Base-by-base conservation (phyloP, 108 stramenopile species). In the Skeletonema grethae region DNA sequence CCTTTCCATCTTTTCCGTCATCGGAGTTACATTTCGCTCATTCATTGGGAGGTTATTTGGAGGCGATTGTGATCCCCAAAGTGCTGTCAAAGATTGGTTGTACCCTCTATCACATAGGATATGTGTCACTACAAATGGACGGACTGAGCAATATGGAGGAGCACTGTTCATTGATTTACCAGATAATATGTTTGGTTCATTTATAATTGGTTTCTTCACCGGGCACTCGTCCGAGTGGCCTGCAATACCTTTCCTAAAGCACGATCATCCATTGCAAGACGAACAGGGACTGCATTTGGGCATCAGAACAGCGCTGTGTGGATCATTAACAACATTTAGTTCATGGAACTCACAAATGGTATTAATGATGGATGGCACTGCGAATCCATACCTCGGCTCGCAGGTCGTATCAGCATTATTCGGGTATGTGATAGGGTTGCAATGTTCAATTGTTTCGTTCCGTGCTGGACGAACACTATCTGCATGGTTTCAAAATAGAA, bases 261-360 rank as follows among this genome's bases (percentile, higher is more conserved):
- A 70, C 13, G 69, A 88, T 59, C 89, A 93, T 73, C 85, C 88
- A 20, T 62, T 89, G 24, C 92, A 93, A 63, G 28, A 32, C 4
- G 63, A 85, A 24, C 56, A 73, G 6, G 79, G 83, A 10, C 61
- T 91, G 32, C 86, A 89, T 63, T 58, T 84, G 7, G 84, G 77
- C 5, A 59, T 94, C 2, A 75, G 39, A 9, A 86, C 79, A 15
- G 92, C 82, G 38, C 64, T 94, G 11, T 94, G 93, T 70, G 93
- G 93, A 15, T 82, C 83, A 25, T 34, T 94, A 24, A 94, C 93
- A 18, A 90, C 89, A 12, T 89, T 90, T 72, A 82, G 88, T 1
- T 86, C 86, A n/a, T 93, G 89, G 89, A 90, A 94, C 66, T 63
- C 87, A 8, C 90, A 91, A 82, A 91, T 91, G 92, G 86, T 94